Conservation (phyloP, 1,284 basidiomycete species). For the Schizophyllum commune region DNA sequence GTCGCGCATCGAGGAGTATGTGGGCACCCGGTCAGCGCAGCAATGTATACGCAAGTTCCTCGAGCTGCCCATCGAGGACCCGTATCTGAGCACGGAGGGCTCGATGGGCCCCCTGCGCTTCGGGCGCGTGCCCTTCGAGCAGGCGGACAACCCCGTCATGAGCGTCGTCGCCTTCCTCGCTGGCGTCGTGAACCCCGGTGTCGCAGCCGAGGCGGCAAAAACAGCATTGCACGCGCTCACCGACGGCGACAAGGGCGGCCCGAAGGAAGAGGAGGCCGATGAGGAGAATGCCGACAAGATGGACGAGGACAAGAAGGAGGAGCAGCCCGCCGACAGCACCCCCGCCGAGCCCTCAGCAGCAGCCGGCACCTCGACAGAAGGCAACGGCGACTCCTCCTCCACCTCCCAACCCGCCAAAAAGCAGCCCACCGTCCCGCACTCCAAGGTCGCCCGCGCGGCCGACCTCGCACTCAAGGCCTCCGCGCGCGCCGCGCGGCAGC, state of each 20-base stretch:
- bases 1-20: constrained; percentile 87
- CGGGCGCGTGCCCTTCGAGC: constrained; percentile 82
- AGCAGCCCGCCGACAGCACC: background rate
- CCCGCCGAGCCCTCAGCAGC: background rate
- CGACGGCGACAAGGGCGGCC: constrained; percentile 23
- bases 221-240: constrained; percentile 79
- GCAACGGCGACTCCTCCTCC: constrained; percentile 38
- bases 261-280: constrained; percentile 27
- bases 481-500: constrained; percentile 75
- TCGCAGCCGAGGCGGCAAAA: constrained; percentile 92
- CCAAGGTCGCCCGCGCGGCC: constrained; percentile 75
- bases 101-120: constrained; percentile 78
- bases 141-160: constrained; percentile 97
- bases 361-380: background rate
- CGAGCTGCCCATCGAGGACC: constrained; percentile 94
- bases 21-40: constrained; percentile 85
- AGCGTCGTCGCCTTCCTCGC: constrained; percentile 97
- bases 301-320: constrained; percentile 29
- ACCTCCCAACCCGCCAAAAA: constrained; percentile 32
- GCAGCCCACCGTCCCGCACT: constrained; percentile 50
- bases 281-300: constrained; percentile 25
- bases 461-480: constrained; percentile 84
- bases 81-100: constrained; percentile 70
- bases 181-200: constrained; percentile 83
- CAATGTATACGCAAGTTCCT: constrained; percentile 96